Percentiles rank a stretch among this genome's conserved stretches.
Evolutionary conservation across 257 asterid genomes (phyloP).

Genomic region (Prunella vulgaris): DNA sequence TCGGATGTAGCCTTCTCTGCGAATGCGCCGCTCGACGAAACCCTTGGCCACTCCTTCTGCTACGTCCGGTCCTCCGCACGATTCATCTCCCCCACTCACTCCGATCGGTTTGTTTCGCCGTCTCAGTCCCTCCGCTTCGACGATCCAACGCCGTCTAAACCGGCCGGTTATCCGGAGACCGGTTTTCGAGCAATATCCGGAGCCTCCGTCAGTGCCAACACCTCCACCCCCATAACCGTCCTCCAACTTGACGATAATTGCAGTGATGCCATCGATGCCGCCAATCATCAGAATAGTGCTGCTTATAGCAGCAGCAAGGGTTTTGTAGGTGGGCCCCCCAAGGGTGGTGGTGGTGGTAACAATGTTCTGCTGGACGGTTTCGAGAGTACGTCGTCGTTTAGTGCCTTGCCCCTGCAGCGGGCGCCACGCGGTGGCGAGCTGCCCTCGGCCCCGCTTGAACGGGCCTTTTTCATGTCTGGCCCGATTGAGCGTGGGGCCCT

Average conservation of each 20-base stretch:
- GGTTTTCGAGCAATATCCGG: constrained; percentile 97
- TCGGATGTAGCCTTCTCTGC: constrained; percentile 57
- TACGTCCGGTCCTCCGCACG: constrained; percentile 96
- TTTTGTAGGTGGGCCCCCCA: constrained; percentile 38
- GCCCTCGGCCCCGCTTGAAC: constrained; percentile 65
- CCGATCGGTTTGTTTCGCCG: constrained; percentile 90
- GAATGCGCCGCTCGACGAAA: constrained; percentile 77
- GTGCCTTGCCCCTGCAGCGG: constrained; percentile 87
- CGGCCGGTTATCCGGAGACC: constrained; percentile 49
- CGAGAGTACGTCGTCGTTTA: constrained; percentile 83
- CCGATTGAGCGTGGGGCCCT: constrained; percentile 93
- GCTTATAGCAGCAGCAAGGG: constrained; percentile 31
- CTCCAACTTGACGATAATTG: constrained; percentile 52
- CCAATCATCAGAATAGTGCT: constrained; percentile 15
- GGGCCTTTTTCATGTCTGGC: constrained; percentile 93
- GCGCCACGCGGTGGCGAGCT: constrained; percentile 74
- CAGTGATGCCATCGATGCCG: constrained; percentile 44
- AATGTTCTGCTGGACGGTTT: constrained; percentile 63
- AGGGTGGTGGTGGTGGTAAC: constrained; percentile 29
- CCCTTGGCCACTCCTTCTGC: constrained; percentile 97
- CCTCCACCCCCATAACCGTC: constrained; percentile 76
- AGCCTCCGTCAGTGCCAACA: constrained; percentile 87
- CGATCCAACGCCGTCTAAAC: constrained; percentile 51
- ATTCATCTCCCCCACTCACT: constrained; percentile 75
- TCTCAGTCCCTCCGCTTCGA: constrained; percentile 91